These are phyloP conservation scores for Onygena corvina DNA, from an alignment of 2,329 filamentous ascomycete species.

Conservation along the genomic window DNA sequence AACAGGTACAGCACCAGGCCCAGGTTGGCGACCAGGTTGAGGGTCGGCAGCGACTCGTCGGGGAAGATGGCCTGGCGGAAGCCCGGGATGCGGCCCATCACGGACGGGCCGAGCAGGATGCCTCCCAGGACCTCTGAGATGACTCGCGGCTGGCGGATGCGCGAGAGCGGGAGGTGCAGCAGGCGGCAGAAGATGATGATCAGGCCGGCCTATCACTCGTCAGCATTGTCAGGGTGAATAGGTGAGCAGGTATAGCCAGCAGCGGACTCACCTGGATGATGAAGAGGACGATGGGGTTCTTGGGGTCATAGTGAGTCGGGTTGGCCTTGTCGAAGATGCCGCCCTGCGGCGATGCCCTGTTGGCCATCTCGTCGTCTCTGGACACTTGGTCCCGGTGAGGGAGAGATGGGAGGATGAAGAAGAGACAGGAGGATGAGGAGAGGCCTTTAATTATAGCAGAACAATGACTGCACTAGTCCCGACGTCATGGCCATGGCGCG, in stretches of 20 bases:
- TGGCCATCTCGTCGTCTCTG: too few species aligned
- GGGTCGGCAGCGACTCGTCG: conserved; percentile 56
- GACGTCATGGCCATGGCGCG: too few species aligned
- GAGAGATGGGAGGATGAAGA: not conserved
- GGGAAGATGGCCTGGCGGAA: conserved; percentile 72
- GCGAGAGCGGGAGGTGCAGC: conserved; percentile 64
- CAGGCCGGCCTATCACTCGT: conserved; percentile 47
- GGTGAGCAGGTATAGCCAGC: too few species aligned
- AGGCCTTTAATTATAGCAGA: too few species aligned
- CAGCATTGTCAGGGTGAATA: too few species aligned
- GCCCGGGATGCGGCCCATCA: conserved; percentile 73
- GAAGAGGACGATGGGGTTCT: conserved; percentile 62
- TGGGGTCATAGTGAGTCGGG: conserved; percentile 55
- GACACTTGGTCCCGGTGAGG: too few species aligned
- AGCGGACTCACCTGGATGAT: conserved; percentile 64
- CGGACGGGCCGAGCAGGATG: conserved; percentile 72
- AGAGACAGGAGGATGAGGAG: not conserved
- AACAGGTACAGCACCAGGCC: conserved; percentile 79
- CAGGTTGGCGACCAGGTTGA: conserved; percentile 68
- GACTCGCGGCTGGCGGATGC: conserved; percentile 66
- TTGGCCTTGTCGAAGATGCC: conserved; percentile 62
- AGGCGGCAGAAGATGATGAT: conserved; percentile 64
- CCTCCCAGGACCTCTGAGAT: conserved; percentile 79
- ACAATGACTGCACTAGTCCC: too few species aligned
- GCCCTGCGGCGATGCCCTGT: conserved; percentile 43